Base-by-base conservation (phyloP, 1,284 basidiomycete genomes). In the Austroboletus novae-zelandiae region DNA sequence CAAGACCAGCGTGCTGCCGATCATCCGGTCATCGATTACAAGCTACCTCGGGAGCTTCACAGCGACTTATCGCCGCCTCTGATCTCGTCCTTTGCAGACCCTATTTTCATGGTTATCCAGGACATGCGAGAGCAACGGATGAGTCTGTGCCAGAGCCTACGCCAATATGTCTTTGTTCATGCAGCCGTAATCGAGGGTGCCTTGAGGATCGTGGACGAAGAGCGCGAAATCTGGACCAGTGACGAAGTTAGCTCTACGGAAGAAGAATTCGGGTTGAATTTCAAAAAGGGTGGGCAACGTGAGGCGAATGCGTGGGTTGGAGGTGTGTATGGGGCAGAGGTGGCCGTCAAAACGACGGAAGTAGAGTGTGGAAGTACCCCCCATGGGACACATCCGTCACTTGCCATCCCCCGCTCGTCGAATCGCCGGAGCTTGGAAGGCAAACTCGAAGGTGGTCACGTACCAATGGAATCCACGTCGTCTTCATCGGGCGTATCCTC, bases 71-170 rank as follows among this genome's bases (percentile, higher is more conserved):
- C 80, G n/a, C 85, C 85, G 1, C 76, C 79, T 13, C 69, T 78
- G 30, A 65, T 94, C 45, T 81, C 80, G 40, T 71, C 75, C 25
- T 82, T 86, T 57, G 73, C 79, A 32, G 84, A 91, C 51, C 92
- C 92, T 5, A 80, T 95, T 36, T 79, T 79, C 61, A 77, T 83
- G 49, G 80, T 94, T 4, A 73, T 95, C 27, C 88, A 91, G 66
- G 90, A 92, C 61, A 93, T 95, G 88, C 79, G 92, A 43, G 84
- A 93, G 64, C 92, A 95, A 71, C 74, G 92, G 45, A 95, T 95
- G 92, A 92, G 89, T 61, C 69, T 95, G 51, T 93, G 91, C 60
- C 92, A 94, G 74, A 92, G 86, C 63, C 70, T 94, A 61, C 74
- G 92, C 53, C 92, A 95, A 71, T 95, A 93, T 62, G 83, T 94